Percentiles rank a stretch among this genome's conserved stretches.
Conservation (phyloP, 768 basidiomycete genomes). For the Mycena haematopus region DNA sequence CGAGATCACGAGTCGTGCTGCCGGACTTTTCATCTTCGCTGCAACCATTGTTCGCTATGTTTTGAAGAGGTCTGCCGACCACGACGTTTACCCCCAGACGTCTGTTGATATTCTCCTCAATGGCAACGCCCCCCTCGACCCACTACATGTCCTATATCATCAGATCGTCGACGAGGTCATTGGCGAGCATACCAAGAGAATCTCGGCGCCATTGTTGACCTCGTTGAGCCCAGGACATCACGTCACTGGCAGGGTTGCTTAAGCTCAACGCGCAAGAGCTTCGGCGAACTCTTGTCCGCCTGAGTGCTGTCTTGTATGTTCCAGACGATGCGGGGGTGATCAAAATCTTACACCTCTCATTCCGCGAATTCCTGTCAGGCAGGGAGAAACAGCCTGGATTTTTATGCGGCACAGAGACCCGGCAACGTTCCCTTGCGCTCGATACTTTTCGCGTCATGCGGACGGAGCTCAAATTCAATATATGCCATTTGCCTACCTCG, state of each 20-base stretch:
- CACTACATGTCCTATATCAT: not conserved
- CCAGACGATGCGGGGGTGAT: not conserved
- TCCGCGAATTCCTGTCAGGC: not conserved
- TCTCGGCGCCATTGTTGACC: not conserved
- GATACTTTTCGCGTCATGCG: not conserved
- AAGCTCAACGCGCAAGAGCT: not conserved
- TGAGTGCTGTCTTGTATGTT: conserved; percentile 1
- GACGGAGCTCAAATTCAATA: conserved; percentile 10
- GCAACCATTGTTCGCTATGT: not conserved
- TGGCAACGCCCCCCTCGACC: not conserved
- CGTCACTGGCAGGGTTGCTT: not conserved
- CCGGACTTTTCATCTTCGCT: not conserved
- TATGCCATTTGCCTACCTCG: conserved; percentile 4
- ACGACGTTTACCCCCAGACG: not conserved
- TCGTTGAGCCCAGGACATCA: not conserved
- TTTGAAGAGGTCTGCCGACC: not conserved
- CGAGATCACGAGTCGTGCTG: not conserved
- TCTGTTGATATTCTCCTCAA: not conserved
- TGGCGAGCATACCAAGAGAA: not conserved
- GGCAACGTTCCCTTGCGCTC: not conserved
- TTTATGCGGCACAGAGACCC: conserved; percentile 3
- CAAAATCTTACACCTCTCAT: conserved; percentile 6
- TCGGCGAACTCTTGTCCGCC: not conserved
- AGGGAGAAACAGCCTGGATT: not conserved
- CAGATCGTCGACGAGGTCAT: not conserved